phyloP scores from a whole-genome alignment of 148 eudicot genomes.

The Diospyros lotus region DNA sequence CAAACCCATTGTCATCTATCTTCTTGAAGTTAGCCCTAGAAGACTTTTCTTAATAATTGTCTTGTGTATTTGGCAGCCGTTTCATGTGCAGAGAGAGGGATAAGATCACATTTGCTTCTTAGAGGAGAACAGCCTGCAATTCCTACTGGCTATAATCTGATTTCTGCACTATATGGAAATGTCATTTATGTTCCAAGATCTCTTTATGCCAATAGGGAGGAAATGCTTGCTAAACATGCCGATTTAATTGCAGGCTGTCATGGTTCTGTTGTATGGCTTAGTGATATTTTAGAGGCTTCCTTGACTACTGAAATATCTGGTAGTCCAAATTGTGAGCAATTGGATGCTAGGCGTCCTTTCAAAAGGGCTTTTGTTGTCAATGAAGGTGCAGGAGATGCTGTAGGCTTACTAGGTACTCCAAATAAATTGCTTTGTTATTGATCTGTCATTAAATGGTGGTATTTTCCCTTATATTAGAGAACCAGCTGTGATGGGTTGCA shows the following conservation, averaged over 20 bases:
- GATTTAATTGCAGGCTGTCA: constrained; percentile 43
- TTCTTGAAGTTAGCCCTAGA: constrained; percentile 2
- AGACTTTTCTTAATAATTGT: neutral
- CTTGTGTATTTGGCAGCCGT: constrained; percentile 57
- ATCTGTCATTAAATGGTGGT: neutral
- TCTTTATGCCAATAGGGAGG: constrained; percentile 68
- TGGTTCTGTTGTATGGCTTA: constrained; percentile 52
- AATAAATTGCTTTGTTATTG: neutral
- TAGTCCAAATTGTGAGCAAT: constrained; percentile 7
- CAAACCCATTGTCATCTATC: neutral
- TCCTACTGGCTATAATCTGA: constrained; percentile 73
- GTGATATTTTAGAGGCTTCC: constrained; percentile 49
- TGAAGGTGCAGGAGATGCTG: constrained; percentile 94
- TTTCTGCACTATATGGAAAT: constrained; percentile 72
- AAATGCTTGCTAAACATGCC: constrained; percentile 70
- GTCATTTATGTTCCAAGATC: constrained; percentile 76
- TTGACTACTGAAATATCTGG: constrained; percentile 18
- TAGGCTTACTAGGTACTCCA: constrained; percentile 63
- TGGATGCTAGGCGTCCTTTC: constrained; percentile 17
- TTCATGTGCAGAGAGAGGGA: constrained; percentile 85
- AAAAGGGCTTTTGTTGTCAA: constrained; percentile 64
- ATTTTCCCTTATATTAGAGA: neutral
- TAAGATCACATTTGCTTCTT: constrained; percentile 79
- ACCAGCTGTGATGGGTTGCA: neutral
- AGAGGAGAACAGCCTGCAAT: constrained; percentile 88